Evolutionary conservation across 176 grass and related monocot species (phyloP), one percentile per base, ranked within the genome.

Genomic region (Ananas comosus): DNA sequence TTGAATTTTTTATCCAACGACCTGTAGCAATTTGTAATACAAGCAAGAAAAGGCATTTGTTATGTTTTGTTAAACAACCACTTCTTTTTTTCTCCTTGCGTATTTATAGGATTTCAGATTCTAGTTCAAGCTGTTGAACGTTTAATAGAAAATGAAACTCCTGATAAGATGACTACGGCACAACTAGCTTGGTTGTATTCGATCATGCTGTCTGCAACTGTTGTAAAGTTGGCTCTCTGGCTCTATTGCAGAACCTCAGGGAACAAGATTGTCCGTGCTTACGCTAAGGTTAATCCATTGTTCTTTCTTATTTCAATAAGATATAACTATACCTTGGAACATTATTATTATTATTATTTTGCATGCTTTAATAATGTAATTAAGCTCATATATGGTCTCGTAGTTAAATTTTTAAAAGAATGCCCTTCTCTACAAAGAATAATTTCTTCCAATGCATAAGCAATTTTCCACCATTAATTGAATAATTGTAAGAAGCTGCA

Each of bases 161-260:
- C 74, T 2, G 74, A 77, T 13, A 68, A 68, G 11, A 68, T 77
- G 74, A 68, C n/a, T 52, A 16, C 52, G 2, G 11, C 52, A 25
- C 74, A 77, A 16, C 12, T 77, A 11, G 4, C 42, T 13, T 77
- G 64, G 73, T 51, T 76, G 49, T 67, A 59, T 49, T 49, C 74
- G 10, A 76, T 76, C 17, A 76, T 68, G 74, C 48, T 76, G 29
- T 29, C 12, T 53, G 74, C 74, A 27, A 76, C 74, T 11, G 52
- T 76, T 11, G 65, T 76, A 59, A 76, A 76, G 19, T 64, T 76
- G 7, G 74, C 12, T 12, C 63, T 77, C n/a, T 77, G 74, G 74
- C 51, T 77, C 25, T 77, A 77, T 52, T 77, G 74, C 24, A 68
- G 74, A 59, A 77, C 65, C 16, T 77, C 74, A n/a, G 52, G 64